Evolutionary conservation across 1,139 yeast genomes (phyloP).

Genomic region (Pichia sp.): DNA sequence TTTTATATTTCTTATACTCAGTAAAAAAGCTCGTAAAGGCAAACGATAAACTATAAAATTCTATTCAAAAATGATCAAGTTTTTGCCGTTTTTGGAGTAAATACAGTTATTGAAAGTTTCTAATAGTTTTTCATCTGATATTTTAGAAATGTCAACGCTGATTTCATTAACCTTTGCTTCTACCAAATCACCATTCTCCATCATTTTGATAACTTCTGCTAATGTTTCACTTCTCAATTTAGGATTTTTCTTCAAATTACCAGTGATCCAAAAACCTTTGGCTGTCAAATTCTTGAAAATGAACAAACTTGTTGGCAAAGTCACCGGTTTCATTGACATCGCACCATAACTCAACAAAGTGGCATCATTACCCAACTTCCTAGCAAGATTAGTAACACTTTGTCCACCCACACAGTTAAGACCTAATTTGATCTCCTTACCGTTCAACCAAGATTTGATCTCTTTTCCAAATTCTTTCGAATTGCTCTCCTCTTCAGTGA

Average conservation of each 20-base stretch:
- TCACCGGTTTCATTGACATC: slow-evolving; percentile 93
- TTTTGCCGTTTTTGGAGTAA: slow-evolving; percentile 23
- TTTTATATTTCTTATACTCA: too few species aligned
- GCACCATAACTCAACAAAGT: slow-evolving; percentile 91
- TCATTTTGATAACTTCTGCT: slow-evolving; percentile 53
- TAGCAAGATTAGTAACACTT: slow-evolving; percentile 69
- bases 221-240: slow-evolving; percentile 55
- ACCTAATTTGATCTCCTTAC: slow-evolving; percentile 60
- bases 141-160: slow-evolving; percentile 32
- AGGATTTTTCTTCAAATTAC: slow-evolving; percentile 58
- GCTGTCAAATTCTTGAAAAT: slow-evolving; percentile 84
- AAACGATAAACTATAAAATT: too few species aligned
- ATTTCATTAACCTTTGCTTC: slow-evolving; percentile 54
- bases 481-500: slow-evolving; percentile 77
- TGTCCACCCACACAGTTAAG: slow-evolving; percentile 93
- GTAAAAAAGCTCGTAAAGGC: too few species aligned
- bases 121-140: slow-evolving; percentile 42
- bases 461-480: slow-evolving; percentile 56
- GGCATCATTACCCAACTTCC: slow-evolving; percentile 63
- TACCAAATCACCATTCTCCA: slow-evolving; percentile 49
- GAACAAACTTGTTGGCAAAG: slow-evolving; percentile 77
- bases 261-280: slow-evolving; percentile 92
- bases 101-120: slow-evolving; percentile 42
- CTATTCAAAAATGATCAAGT: slow-evolving; percentile 17
- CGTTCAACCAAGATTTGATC: slow-evolving; percentile 56